These are phyloP conservation scores for Gynandropsis gynandra DNA, from an alignment of 345 rosid genomes.

Conservation along the genomic window DNA sequence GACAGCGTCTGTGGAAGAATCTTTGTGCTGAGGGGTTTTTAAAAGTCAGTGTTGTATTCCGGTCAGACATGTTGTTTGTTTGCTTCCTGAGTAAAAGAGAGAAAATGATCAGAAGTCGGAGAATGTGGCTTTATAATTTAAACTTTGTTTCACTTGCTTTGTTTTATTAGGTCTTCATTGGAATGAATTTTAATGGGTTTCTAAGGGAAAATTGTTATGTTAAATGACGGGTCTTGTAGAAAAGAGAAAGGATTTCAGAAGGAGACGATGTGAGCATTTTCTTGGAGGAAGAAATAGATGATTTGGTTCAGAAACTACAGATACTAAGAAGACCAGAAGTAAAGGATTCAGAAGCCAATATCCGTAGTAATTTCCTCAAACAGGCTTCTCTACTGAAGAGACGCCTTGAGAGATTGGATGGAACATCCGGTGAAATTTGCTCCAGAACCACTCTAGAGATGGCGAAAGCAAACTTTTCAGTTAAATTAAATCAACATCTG, in stretches of 20 bases:
- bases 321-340: slow-evolving; percentile 40
- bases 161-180: too few species aligned
- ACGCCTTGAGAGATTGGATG: slow-evolving; percentile 33
- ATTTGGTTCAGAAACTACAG: slow-evolving; percentile 40
- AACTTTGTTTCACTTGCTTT: too few species aligned
- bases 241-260: slow-evolving; percentile 37
- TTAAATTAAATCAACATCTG: slow-evolving; percentile 18
- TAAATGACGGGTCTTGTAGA: slow-evolving; percentile 38
- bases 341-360: slow-evolving; percentile 16
- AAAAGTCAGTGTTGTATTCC: too few species aligned
- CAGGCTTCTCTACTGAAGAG: slow-evolving; percentile 39
- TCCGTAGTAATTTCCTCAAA: slow-evolving; percentile 37
- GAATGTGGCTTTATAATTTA: too few species aligned
- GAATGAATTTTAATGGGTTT: too few species aligned
- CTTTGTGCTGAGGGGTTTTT: too few species aligned
- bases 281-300: slow-evolving; percentile 44
- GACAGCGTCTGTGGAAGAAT: too few species aligned
- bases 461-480: slow-evolving; percentile 49
- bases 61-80: too few species aligned
- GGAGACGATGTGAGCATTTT: slow-evolving; percentile 34
- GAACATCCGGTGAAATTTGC: slow-evolving; percentile 27
- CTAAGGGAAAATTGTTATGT: too few species aligned
- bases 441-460: slow-evolving; percentile 41
- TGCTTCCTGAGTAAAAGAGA: too few species aligned
- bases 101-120: too few species aligned